Base-by-base conservation (phyloP, 352 stramenopile genomes). In the Pythium oligandrum region DNA sequence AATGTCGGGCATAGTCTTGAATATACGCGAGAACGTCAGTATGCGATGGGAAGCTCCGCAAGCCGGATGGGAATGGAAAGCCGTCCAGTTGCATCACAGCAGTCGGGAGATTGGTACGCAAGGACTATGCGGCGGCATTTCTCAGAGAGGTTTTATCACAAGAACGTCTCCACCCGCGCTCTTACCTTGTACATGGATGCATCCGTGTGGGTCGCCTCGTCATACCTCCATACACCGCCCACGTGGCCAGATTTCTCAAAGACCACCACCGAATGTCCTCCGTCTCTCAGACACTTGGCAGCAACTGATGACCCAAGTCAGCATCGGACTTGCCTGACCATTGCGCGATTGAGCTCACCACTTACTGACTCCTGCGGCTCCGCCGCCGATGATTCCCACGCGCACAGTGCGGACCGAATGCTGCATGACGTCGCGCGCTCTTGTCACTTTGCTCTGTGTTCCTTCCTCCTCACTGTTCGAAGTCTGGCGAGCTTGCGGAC, bases 191-290 rank as follows among this genome's bases (percentile, higher is more conserved):
- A 93, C 52, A 93, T 75, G 55, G 54, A 88, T 53, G 82, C 65
- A 44, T 88, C 64, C 1, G 59, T 64, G 45, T 71, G 48, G 3
- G 64, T 70, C 9, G 54, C 54, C 4, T 78, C 73, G 43, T 86
- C 70, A 60, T 89, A 93, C 37, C 82, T 87, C 82, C 82, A 93
- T n/a, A 93, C 70, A 17, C 82, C 82, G 4, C 82, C 82, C n/a
- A 83, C 61, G 43, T 73, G 53, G 2, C 51, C 66, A 35, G 77
- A 55, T 57, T 87, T 87, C 51, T 93, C 82, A 45, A 90, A 89
- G 45, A 90, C 70, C 32, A 89, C 63, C 32, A 93, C 77, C 1
- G 78, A 58, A 46, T 89, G 80, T 3, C 80, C 78, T 6, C 75
- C 79, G 0, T 79, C 82, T 4, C 78, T 75, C 44, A 93, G 64